Conservation (phyloP, 164 flowering plant genomes). For the Magnolia changhungtana region DNA sequence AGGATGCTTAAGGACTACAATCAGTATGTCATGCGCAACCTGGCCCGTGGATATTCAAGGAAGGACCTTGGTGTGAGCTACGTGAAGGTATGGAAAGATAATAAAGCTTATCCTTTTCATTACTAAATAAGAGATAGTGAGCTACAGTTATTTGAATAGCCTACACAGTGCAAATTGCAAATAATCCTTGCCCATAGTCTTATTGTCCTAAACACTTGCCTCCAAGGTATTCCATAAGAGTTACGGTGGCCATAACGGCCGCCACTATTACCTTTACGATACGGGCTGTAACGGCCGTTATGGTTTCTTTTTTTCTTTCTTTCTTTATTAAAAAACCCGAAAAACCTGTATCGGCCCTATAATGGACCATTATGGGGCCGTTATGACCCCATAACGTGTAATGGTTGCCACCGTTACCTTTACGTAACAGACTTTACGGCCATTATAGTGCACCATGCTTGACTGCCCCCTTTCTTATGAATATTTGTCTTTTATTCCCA, state of each 20-base stretch:
- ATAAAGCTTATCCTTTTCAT: not conserved
- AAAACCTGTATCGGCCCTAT: no score
- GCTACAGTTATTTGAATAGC: not conserved
- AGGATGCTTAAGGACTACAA: constrained; percentile 95
- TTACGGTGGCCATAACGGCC: no score
- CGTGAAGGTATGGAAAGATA: constrained; percentile 60
- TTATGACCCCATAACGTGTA: no score
- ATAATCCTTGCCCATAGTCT: no score
- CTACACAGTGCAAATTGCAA: not conserved
- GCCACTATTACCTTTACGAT: no score
- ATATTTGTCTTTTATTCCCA: not conserved
- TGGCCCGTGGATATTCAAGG: constrained; percentile 92
- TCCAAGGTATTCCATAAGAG: no score
- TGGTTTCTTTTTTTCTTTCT: not conserved
- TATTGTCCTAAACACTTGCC: not conserved
- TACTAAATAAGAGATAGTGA: not conserved
- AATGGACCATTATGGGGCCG: no score
- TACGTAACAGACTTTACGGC: not conserved
- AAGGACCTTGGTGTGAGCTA: constrained; percentile 94
- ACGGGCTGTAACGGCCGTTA: not conserved
- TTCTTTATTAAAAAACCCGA: no score
- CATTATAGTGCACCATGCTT: not conserved
- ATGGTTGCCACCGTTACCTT: no score
- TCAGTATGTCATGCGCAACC: constrained; percentile 88
- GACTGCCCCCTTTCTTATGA: not conserved